Evolutionary conservation across 768 basidiomycete genomes (phyloP), one percentile per base, ranked within the genome.

Genomic region (Glaciozyma antarctica): DNA sequence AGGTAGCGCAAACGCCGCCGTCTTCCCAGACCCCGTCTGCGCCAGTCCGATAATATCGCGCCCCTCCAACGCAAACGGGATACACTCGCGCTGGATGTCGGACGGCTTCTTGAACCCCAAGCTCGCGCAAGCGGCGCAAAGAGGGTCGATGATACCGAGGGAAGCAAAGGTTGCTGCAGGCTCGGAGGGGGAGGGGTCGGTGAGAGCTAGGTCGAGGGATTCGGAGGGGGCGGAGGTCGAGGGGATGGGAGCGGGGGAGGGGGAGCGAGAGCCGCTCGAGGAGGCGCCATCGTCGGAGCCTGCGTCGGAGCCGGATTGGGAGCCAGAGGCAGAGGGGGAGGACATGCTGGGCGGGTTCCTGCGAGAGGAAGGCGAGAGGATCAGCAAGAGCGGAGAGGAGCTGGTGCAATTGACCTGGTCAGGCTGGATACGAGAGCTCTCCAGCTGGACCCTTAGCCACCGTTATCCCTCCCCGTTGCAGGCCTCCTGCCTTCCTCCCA

Each of bases 31-130:
- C 38, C 95, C 95, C 15, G 95, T 99, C 70, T 90, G 86, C 41
- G 95, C 95, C n/a, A 99, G 87, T 24, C 95, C 95, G 64, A 99
- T 98, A 71, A 99, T 89, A 78, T 99, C 95, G 73, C 87, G 84
- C 0, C 92, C 93, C 75, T 88, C 81, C 9, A 99, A 78, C 24
- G 93, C 94, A 78, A 85, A 84, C 0, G 95, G 95, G 56, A 99
- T 82, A 44, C 82, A 82, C 73, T 90, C 84, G 3, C 80, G 78
- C 77, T 99, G 95, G 72, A 99, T 99, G 61, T 88, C 86, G 12
- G 94, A 94, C 0, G 95, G 94, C 51, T 81, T 80, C 67, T 82
- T 91, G 82, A 84, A 98, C 56, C 85, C 84, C 49, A 97, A 79
- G 63, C 86, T 84, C 52, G 85, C 81, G 53, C 97, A 83, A 7